Conservation (phyloP, 257 asterid genomes). For the Gentiana straminea region DNA sequence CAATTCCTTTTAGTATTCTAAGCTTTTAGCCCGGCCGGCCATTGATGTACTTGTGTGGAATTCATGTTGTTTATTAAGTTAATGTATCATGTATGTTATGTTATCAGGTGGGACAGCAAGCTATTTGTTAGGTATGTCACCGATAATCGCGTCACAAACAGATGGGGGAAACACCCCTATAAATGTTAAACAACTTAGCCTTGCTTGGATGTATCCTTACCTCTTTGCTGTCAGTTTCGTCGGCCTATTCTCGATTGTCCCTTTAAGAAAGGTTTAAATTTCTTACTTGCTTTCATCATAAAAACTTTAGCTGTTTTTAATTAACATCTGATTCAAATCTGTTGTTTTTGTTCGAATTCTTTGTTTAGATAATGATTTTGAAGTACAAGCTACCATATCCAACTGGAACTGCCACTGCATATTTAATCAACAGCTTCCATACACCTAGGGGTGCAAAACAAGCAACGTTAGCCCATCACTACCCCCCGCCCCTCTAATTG, state of each 20-base stretch:
- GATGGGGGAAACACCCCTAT: conserved; percentile 35
- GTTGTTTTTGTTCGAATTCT: too few species aligned
- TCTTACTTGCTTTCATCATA: too few species aligned
- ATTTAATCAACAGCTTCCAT: conserved; percentile 77
- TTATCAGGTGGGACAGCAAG: conserved; percentile 66
- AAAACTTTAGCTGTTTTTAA: too few species aligned
- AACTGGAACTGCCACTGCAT: conserved; percentile 87
- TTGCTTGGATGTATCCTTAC: conserved; percentile 58
- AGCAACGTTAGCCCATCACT: conserved; percentile 31
- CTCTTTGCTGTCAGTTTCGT: conserved; percentile 59
- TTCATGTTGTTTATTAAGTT: background rate
- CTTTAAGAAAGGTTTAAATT: conserved; percentile 46
- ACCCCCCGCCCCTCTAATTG: background rate
- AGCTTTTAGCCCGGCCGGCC: too few species aligned
- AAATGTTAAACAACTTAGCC: conserved; percentile 40
- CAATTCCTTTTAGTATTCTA: background rate
- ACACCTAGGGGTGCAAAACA: conserved; percentile 71
- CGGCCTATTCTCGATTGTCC: conserved; percentile 70
- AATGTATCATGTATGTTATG: too few species aligned
- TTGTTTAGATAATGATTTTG: conserved; percentile 55
- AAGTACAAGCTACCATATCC: conserved; percentile 75
- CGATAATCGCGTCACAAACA: conserved; percentile 35
- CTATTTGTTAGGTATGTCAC: conserved; percentile 65
- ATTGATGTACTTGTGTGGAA: background rate
- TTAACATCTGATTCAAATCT: too few species aligned